Evolutionary conservation across 2,329 filamentous ascomycete species (phyloP).

Genomic region (Colletotrichum cuscutae): DNA sequence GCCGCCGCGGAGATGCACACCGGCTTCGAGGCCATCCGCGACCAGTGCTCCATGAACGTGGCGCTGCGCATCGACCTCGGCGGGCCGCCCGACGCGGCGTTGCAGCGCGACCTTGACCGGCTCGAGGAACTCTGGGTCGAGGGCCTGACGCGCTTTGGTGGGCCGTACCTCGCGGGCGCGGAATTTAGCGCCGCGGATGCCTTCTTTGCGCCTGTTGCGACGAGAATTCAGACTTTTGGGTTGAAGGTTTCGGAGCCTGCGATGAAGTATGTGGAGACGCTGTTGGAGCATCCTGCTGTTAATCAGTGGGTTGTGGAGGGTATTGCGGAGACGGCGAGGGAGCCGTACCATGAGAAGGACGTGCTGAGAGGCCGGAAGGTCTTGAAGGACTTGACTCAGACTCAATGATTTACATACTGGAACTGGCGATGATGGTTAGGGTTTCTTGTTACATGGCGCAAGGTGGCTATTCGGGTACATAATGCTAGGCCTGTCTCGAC

Average conservation of each 20-base stretch:
- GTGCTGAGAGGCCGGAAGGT: slow-evolving; percentile 14
- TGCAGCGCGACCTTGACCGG: slow-evolving; percentile 49
- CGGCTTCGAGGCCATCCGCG: slow-evolving; percentile 51
- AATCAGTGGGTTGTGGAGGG: slow-evolving; percentile 51
- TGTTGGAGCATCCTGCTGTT: slow-evolving; percentile 48
- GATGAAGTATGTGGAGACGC: slow-evolving; percentile 45
- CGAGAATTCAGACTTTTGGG: slow-evolving; percentile 50
- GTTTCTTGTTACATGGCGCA: neutral
- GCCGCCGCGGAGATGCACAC: slow-evolving; percentile 60
- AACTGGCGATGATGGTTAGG: neutral
- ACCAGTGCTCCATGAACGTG: slow-evolving; percentile 56
- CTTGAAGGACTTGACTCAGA: slow-evolving; percentile 12
- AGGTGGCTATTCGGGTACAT: neutral
- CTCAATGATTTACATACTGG: neutral
- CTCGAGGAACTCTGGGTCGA: slow-evolving; percentile 50
- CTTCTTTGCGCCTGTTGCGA: slow-evolving; percentile 54
- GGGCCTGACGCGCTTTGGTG: slow-evolving; percentile 51
- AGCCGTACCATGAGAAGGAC: slow-evolving; percentile 36
- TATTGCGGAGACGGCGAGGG: slow-evolving; percentile 49
- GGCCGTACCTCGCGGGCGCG: slow-evolving; percentile 51
- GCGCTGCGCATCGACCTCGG: slow-evolving; percentile 48
- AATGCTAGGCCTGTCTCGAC: neutral
- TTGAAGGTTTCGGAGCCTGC: slow-evolving; percentile 43
- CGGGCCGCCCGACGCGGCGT: slow-evolving; percentile 38
- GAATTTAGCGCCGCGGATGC: slow-evolving; percentile 52